Conservation (phyloP, 768 basidiomycete genomes). For the Lactifluus volemus region DNA sequence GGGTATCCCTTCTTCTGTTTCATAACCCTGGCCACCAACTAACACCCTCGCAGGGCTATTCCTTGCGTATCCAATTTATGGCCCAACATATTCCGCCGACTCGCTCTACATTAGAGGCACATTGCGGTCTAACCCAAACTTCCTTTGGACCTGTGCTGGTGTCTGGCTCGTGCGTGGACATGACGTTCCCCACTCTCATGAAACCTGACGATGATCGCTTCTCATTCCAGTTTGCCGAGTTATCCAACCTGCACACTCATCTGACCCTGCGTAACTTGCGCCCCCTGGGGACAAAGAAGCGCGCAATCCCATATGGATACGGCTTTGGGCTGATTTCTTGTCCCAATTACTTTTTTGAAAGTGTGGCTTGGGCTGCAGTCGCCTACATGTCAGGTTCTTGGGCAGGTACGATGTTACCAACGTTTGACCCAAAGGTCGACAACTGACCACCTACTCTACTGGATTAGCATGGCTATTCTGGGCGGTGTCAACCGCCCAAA, state of each 20-base stretch:
- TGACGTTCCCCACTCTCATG: neutral
- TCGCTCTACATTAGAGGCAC: slow-evolving; percentile 58
- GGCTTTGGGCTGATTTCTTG: slow-evolving; percentile 82
- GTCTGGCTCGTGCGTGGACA: slow-evolving; percentile 63
- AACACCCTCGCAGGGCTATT: slow-evolving; percentile 44
- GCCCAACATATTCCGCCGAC: slow-evolving; percentile 62
- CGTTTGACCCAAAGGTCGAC: neutral
- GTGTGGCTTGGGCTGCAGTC: slow-evolving; percentile 62
- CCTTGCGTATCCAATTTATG: slow-evolving; percentile 74
- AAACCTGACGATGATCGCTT: neutral
- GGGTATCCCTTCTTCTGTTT: slow-evolving; percentile 29
- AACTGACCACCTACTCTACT: neutral
- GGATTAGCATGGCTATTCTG: slow-evolving; percentile 55
- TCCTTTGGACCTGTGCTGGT: slow-evolving; percentile 56
- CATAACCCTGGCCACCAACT: neutral
- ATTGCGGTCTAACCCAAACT: slow-evolving; percentile 51
- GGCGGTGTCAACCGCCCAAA: slow-evolving; percentile 50
- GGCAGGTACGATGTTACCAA: slow-evolving; percentile 44
- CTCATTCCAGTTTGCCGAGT: slow-evolving; percentile 57
- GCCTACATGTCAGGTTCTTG: slow-evolving; percentile 70
- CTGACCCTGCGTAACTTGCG: slow-evolving; percentile 76
- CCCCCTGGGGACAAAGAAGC: slow-evolving; percentile 64
- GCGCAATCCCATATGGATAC: slow-evolving; percentile 88
- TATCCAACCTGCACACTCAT: slow-evolving; percentile 81
- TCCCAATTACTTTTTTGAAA: slow-evolving; percentile 95